Percentiles rank a stretch among this genome's conserved stretches.
These are phyloP conservation scores for Psilocybe subaeruginosa DNA, from an alignment of 768 basidiomycete species.

Conservation along the genomic window DNA sequence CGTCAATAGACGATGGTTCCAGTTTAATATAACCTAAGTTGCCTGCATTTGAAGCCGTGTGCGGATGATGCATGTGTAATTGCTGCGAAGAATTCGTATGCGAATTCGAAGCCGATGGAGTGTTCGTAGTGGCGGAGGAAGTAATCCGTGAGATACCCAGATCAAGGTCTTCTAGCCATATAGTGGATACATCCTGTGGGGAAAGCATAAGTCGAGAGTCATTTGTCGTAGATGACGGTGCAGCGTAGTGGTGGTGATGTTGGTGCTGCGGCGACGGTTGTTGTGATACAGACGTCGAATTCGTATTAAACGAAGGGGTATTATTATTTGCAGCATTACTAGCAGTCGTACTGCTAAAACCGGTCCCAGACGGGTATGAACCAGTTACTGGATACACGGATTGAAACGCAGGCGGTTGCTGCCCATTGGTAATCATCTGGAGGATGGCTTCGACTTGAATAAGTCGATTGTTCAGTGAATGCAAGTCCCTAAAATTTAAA, in stretches of 20 bases:
- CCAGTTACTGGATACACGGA: conserved; percentile 36
- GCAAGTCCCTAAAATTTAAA: conserved; percentile 58
- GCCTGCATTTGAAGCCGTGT: conserved; percentile 1
- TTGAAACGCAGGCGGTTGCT: conserved; percentile 38
- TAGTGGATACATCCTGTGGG: conserved; percentile 56
- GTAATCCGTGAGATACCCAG: conserved; percentile 7
- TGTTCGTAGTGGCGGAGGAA: neutral
- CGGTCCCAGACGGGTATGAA: neutral
- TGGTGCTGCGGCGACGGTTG: conserved; percentile 22
- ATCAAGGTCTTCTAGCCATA: conserved; percentile 58
- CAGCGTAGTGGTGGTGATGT: conserved; percentile 37
- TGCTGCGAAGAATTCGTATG: neutral
- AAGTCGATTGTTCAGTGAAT: conserved; percentile 81
- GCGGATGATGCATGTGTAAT: neutral
- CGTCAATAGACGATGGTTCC: conserved; percentile 29
- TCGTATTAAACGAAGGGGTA: neutral
- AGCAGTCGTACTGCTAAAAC: neutral
- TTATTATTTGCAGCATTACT: neutral
- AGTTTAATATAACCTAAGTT: conserved; percentile 31
- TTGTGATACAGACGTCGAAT: neutral
- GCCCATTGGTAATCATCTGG: conserved; percentile 48
- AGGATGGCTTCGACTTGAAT: conserved; percentile 69
- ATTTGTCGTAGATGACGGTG: conserved; percentile 36
- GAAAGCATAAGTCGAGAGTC: conserved; percentile 49
- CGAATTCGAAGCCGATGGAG: neutral